A percentile compares a stretch with the other conserved stretches of the same genome.
phyloP scores from a whole-genome alignment of 1,284 basidiomycete species.

The Pholiota adiposa region DNA sequence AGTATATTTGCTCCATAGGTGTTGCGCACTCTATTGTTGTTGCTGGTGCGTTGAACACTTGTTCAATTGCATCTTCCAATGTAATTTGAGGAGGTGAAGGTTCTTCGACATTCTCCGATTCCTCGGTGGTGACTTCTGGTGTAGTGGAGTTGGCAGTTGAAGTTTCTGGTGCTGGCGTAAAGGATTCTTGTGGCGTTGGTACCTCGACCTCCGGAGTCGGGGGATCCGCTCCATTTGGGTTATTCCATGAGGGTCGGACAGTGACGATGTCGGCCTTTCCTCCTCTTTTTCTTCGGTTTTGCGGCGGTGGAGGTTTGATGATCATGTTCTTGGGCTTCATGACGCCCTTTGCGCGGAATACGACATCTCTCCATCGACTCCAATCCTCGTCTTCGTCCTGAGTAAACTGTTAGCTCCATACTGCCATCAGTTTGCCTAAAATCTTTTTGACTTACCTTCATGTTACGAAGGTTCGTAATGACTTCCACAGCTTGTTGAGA shows the following conservation, averaged over 20 bases:
- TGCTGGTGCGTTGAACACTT: slow-evolving; percentile 39
- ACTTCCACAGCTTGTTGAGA: slow-evolving; percentile 83
- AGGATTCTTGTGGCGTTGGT: background rate
- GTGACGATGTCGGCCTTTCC: slow-evolving; percentile 50
- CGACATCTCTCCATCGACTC: slow-evolving; percentile 86
- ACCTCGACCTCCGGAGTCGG: background rate
- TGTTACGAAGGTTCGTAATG: slow-evolving; percentile 83
- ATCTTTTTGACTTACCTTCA: slow-evolving; percentile 63
- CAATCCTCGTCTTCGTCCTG: slow-evolving; percentile 92
- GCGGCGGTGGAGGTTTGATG: slow-evolving; percentile 56
- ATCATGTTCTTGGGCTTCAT: slow-evolving; percentile 54
- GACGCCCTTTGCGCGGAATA: slow-evolving; percentile 73
- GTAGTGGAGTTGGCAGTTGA: background rate
- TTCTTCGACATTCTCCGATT: slow-evolving; percentile 4
- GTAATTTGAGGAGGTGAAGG: slow-evolving; percentile 43
- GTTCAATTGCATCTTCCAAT: slow-evolving; percentile 47
- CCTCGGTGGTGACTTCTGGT: background rate
- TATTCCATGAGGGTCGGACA: slow-evolving; percentile 10
- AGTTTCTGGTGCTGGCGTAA: background rate
- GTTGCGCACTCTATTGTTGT: slow-evolving; percentile 33
- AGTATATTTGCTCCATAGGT: slow-evolving; percentile 58
- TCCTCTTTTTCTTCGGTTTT: slow-evolving; percentile 59
- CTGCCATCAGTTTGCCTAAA: too few relatives aligned
- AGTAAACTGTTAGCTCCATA: too few relatives aligned
- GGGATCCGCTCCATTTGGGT: background rate